Percentiles rank a stretch among this genome's conserved stretches.
phyloP scores from a whole-genome alignment of 176 grass and related monocot genomes.

The Dactylis glomerata region DNA sequence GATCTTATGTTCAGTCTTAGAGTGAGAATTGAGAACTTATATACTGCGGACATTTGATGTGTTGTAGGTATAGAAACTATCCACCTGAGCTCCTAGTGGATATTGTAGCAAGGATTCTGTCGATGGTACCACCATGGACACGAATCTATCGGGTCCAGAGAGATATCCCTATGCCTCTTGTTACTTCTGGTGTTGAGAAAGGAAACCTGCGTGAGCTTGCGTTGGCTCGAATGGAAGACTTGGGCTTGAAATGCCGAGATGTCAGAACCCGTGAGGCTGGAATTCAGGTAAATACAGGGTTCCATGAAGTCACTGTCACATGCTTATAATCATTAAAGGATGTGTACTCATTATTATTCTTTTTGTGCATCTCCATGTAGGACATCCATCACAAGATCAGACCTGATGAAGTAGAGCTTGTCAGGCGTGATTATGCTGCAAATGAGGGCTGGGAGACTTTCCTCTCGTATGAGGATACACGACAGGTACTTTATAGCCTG shows the following conservation, averaged over 20 bases:
- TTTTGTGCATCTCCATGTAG: conserved; percentile 35
- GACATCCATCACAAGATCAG: conserved; percentile 95
- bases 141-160: conserved; percentile 93
- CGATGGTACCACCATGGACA: conserved; percentile 95
- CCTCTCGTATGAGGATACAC: conserved; percentile 97
- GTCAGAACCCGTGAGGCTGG: conserved; percentile 97
- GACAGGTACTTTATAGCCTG: conserved; percentile 49
- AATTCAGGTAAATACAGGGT: conserved; percentile 66
- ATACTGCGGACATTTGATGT: conserved; percentile 2
- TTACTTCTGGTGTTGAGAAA: conserved; percentile 98
- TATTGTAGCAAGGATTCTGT: conserved; percentile 91
- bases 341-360: neutral
- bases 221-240: conserved; percentile 91
- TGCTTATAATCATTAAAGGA: conserved; percentile 1
- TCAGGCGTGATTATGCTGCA: conserved; percentile 89
- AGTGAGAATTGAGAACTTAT: neutral
- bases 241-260: conserved; percentile 96
- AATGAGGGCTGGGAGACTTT: conserved; percentile 99
- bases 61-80: conserved; percentile 87
- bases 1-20: conserved; percentile 1
- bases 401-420: conserved; percentile 93
- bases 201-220: conserved; percentile 96
- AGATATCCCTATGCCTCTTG: conserved; percentile 99
- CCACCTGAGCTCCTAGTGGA: conserved; percentile 90
- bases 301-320: neutral